Conservation (phyloP, 2,329 filamentous ascomycete genomes). For the Geosmithia flava region DNA sequence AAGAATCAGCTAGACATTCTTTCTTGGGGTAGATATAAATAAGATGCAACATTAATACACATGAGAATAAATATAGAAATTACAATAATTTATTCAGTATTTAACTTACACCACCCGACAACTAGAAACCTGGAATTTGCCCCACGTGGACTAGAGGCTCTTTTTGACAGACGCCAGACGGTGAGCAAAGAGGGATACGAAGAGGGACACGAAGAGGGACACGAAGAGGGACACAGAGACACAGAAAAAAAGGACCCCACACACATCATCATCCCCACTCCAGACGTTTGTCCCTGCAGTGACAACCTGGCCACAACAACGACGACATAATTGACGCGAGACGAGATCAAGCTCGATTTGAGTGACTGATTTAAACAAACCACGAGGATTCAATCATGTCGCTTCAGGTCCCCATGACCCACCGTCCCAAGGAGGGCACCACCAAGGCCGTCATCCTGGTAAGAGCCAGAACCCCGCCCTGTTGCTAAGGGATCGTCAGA, state of each 20-base stretch:
- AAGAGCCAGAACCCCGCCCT: constrained; percentile 10
- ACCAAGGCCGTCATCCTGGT: constrained; percentile 96
- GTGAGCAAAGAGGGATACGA: too few species aligned
- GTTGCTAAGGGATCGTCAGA: neutral
- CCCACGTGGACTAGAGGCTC: too few species aligned
- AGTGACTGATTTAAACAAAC: neutral
- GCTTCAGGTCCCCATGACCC: constrained; percentile 41
- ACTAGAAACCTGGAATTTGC: too few species aligned
- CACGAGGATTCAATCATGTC: constrained; percentile 25
- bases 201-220: too few species aligned
- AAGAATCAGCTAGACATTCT: too few species aligned
- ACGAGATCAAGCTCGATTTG: neutral
- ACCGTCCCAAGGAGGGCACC: constrained; percentile 39
- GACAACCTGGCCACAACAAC: neutral
- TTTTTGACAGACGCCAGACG: too few species aligned
- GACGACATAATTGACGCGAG: neutral
- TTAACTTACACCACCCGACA: too few species aligned
- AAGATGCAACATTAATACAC: too few species aligned
- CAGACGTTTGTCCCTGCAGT: neutral
- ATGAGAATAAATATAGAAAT: too few species aligned
- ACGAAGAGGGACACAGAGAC: too few species aligned
- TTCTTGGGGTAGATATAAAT: too few species aligned
- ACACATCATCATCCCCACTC: neutral
- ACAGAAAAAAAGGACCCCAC: neutral
- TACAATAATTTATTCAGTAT: too few species aligned